Percentiles rank a stretch among this genome's conserved stretches.
phyloP scores from a whole-genome alignment of 129 eudicot species.

The Flaveria robusta region DNA sequence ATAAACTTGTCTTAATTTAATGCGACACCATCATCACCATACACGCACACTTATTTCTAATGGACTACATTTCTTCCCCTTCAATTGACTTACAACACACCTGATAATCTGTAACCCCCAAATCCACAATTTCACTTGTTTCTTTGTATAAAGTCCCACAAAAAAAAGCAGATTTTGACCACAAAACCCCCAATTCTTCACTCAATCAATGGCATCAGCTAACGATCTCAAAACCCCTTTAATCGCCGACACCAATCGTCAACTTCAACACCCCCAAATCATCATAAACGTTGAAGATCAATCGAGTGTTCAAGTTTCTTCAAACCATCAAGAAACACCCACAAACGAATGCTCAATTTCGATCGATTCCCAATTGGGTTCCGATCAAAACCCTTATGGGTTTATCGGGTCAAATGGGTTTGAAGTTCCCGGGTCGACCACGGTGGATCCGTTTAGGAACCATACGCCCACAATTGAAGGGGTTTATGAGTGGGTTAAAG shows the following conservation, averaged over 20 bases:
- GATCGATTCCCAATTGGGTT: constrained; percentile 32
- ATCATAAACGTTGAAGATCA: constrained; percentile 20
- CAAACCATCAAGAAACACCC: constrained; percentile 13
- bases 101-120: background rate
- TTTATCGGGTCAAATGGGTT: constrained; percentile 67
- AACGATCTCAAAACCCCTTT: constrained; percentile 48
- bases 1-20: constrained; percentile 10
- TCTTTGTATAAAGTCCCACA: background rate
- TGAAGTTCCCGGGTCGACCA: constrained; percentile 52
- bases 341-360: constrained; percentile 20
- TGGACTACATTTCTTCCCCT: constrained; percentile 30
- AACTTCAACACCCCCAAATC: background rate
- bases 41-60: constrained; percentile 22
- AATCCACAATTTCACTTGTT: background rate
- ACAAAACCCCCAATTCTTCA: background rate
- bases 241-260: constrained; percentile 10
- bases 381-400: constrained; percentile 51
- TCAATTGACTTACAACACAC: constrained; percentile 25
- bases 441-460: constrained; percentile 86
- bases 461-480: constrained; percentile 65
- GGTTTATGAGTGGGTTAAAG: constrained; percentile 84
- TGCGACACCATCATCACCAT: constrained; percentile 10
- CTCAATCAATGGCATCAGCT: constrained; percentile 42
- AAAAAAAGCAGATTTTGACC: constrained; percentile 10
- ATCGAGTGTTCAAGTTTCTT: background rate